Evolutionary conservation across 2,329 filamentous ascomycete genomes (phyloP), one percentile per base, ranked within the genome.

Genomic region (Paraconiothyrium sp.): DNA sequence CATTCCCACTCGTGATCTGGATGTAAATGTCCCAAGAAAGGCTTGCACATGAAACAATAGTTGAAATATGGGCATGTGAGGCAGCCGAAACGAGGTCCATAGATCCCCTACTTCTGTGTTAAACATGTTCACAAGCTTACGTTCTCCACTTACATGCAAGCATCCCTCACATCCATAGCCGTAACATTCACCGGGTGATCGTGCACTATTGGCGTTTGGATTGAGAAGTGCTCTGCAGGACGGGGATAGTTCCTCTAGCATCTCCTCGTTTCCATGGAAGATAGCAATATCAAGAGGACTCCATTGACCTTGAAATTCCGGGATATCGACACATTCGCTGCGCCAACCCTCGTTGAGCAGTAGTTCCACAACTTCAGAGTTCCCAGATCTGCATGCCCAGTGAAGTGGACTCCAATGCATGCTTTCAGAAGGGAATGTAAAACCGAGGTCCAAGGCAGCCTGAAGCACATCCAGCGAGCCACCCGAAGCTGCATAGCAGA

Each of bases 201-300:
- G 16, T 11, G 20, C 9, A 35, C 13, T 27, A 35, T 44, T n/a
- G 22, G 32, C 9, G 16, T 20, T 46, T 39, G 34, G 2, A 16
- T 39, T 22, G 7, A 64, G 43, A 14, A 50, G 30, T 44, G 50
- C 14, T 49, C 24, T 57, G 35, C 52, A 52, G 9, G 30, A 8
- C 14, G 37, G 16, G 3, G 62, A 63, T 20, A 64, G 20, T 2
- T 56, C 43, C 14, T 59, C 54, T 13, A 63, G 13, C 50, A 62
- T 64, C 1, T 60, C 32, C 20, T 32, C 24, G 27, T 63, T 43
- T n/a, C 57, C 58, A 30, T 68, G 66, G n/a, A 63, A 66, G 13
- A 60, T 16, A 27, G 65, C 64, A 13, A 69, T 62, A 22, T 54
- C 35, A 2, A 60, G 7, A 39, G 67, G 64, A 24, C 39, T 60